Conservation (phyloP, 1,139 yeast genomes). For the Lodderomyces orthopsilosis region DNA sequence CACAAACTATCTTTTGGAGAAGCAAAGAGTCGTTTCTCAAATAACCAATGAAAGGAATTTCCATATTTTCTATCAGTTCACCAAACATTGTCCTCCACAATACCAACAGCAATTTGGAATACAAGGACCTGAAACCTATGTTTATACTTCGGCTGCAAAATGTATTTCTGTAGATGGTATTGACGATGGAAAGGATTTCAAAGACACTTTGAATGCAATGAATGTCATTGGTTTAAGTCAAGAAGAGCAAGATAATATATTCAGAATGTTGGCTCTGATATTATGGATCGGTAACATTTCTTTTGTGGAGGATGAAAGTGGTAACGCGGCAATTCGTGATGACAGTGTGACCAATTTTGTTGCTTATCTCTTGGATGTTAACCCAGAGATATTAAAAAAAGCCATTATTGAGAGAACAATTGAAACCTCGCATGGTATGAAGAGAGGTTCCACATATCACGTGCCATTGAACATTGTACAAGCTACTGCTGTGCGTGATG, state of each 20-base stretch:
- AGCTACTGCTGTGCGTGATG: slow-evolving; percentile 93
- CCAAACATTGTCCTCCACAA: slow-evolving; percentile 84
- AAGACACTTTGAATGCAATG: slow-evolving; percentile 86
- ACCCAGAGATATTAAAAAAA: slow-evolving; percentile 61
- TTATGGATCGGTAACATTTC: slow-evolving; percentile 94
- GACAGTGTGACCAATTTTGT: slow-evolving; percentile 88
- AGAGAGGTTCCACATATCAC: slow-evolving; percentile 90
- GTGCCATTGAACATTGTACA: slow-evolving; percentile 90
- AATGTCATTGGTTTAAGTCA: slow-evolving; percentile 76
- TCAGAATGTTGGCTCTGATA: slow-evolving; percentile 78
- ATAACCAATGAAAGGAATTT: slow-evolving; percentile 90
- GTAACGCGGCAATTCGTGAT: slow-evolving; percentile 80
- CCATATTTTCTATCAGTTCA: slow-evolving; percentile 94
- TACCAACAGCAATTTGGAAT: slow-evolving; percentile 85
- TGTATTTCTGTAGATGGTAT: slow-evolving; percentile 86
- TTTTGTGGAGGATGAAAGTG: slow-evolving; percentile 82
- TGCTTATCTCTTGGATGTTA: slow-evolving; percentile 85
- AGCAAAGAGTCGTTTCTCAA: slow-evolving; percentile 94
- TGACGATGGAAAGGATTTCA: slow-evolving; percentile 75
- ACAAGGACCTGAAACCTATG: slow-evolving; percentile 89
- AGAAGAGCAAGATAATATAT: slow-evolving; percentile 85
- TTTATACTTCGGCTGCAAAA: slow-evolving; percentile 82
- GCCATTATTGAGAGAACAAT: slow-evolving; percentile 77
- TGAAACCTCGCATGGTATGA: slow-evolving; percentile 86
- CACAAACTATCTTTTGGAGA: slow-evolving; percentile 90